Conservation (phyloP, 2,329 filamentous ascomycete genomes). For the Colletotrichum sp. region DNA sequence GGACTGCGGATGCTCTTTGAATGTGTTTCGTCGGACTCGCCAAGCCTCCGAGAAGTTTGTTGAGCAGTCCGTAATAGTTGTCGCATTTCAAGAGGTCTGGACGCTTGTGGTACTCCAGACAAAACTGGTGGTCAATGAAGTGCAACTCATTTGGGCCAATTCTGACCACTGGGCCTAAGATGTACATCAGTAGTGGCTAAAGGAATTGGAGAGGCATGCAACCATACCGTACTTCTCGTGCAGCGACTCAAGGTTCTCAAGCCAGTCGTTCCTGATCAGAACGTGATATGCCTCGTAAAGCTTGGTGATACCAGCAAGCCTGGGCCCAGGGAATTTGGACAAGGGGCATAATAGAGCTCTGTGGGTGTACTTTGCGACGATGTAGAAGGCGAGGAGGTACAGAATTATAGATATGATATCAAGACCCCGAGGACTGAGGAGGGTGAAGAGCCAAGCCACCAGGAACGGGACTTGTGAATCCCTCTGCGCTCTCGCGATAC, state of each 20-base stretch:
- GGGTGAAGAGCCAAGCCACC: neutral
- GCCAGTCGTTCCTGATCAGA: conserved; percentile 19
- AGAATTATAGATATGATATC: neutral
- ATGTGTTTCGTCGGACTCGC: neutral
- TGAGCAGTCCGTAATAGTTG: conserved; percentile 22
- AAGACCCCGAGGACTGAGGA: neutral
- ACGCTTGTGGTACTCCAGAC: conserved; percentile 19
- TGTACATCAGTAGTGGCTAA: neutral
- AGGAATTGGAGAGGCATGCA: neutral
- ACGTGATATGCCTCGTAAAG: conserved; percentile 23
- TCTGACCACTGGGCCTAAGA: conserved; percentile 14
- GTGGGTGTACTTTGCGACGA: neutral
- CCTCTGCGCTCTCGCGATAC: neutral
- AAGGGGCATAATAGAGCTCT: conserved; percentile 4
- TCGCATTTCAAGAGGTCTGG: conserved; percentile 18
- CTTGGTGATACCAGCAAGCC: conserved; percentile 4
- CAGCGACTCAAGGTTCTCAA: conserved; percentile 15
- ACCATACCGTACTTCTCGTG: conserved; percentile 11
- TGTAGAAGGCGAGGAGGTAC: neutral
- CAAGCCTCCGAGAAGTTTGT: conserved; percentile 18
- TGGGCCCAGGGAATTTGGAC: conserved; percentile 9
- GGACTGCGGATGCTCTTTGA: conserved; percentile 13
- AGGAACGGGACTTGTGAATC: neutral
- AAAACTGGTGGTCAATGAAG: conserved; percentile 19
- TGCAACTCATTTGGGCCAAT: conserved; percentile 23